Base-by-base conservation (phyloP, 1,139 yeast species). In the Debaryomycetaceae sp. region DNA sequence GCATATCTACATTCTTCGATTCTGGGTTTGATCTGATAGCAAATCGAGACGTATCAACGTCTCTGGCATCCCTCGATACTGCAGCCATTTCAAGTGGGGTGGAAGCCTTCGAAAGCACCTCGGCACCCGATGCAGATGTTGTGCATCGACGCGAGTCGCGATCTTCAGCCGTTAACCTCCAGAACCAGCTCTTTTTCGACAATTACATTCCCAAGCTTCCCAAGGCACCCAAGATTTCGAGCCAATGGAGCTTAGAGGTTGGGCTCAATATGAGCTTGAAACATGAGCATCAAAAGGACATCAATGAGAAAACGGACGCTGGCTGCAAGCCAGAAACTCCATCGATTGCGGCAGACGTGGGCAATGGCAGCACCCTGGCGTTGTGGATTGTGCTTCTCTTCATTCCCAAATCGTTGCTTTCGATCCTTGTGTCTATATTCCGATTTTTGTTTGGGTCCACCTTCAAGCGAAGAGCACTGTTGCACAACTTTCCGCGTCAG, bases 1-100 rank as follows among this genome's bases (percentile, higher is more conserved):
- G 80, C 10, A 56, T 73, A 17, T 63, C 71, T 8, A 55, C 66
- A 31, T 75, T 58, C 44, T 73, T 75, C 41, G 82, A 75, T 39
- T 55, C 63, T 11, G 75, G 77, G 23, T 65, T 66, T 37, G 60
- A 58, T 2, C 40, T 55, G 19, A 46, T 56, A 23, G 37, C 34
- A n/a, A n/a, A n/a, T n/a, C n/a, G n/a, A n/a, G n/a, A n/a, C n/a
- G n/a, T n/a, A n/a, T n/a, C n/a, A n/a, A n/a, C n/a, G n/a, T n/a
- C n/a, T n/a, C n/a, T n/a, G n/a, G n/a, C n/a, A n/a, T n/a, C n/a
- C n/a, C n/a, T n/a, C n/a, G n/a, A n/a, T n/a, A n/a, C n/a, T n/a
- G n/a, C n/a, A n/a, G n/a, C n/a, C n/a, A n/a, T n/a, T n/a, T n/a
- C n/a, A n/a, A n/a, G n/a, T n/a, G n/a, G n/a, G n/a, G n/a, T n/a